These are phyloP conservation scores for Aegilops speltoides DNA, from an alignment of 176 grass and related monocot species.

Conservation along the genomic window DNA sequence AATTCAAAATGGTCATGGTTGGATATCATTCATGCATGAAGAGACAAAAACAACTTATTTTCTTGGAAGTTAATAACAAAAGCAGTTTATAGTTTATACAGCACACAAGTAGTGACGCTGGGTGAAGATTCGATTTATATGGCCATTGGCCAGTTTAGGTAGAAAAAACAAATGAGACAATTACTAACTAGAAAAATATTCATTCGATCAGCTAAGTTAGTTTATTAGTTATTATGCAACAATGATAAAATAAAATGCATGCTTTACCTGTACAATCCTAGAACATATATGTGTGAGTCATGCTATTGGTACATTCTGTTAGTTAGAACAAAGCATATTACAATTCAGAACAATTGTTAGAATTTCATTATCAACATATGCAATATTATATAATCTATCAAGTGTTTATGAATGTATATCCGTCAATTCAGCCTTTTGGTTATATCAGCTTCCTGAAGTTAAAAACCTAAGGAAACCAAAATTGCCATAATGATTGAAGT, in stretches of 20 bases:
- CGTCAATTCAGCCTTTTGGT: neutral
- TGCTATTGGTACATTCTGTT: conserved; percentile 9
- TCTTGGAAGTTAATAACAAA: conserved; percentile 7
- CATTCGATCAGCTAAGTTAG: neutral
- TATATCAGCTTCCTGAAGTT: neutral
- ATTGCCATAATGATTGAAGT: neutral
- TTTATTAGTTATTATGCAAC: neutral
- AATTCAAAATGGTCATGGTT: neutral
- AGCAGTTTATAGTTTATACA: conserved; percentile 22
- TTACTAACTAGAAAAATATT: neutral
- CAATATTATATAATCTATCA: neutral
- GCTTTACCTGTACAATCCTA: conserved; percentile 4
- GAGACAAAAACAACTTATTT: neutral
- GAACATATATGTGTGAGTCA: neutral
- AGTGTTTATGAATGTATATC: neutral
- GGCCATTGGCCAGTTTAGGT: neutral
- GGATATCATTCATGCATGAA: conserved; percentile 13
- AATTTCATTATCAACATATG: neutral
- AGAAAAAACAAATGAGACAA: neutral
- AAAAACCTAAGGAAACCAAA: neutral
- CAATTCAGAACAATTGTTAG: neutral
- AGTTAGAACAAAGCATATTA: conserved; percentile 11
- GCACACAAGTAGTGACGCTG: neutral
- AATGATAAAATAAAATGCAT: neutral
- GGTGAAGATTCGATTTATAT: neutral